A percentile compares a stretch with the other conserved stretches of the same genome.
Evolutionary conservation across 371 early-diverging fungal genomes (phyloP).

Genomic region (Batrachochytrium dendrobatidis): DNA sequence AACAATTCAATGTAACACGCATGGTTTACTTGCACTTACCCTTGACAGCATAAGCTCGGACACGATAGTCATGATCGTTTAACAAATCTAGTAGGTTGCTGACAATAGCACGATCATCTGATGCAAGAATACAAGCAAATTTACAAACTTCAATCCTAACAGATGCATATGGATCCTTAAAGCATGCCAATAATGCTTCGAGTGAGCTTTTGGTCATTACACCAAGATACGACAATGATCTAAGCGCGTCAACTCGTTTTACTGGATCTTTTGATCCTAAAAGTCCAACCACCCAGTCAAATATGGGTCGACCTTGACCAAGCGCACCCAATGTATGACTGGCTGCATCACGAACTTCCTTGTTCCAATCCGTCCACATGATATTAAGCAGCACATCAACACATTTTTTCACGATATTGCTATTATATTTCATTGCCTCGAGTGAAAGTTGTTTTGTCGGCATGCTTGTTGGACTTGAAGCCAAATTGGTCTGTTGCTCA

Average conservation of each 20-base stretch:
- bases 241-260: conserved; percentile 30
- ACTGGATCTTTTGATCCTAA: conserved; percentile 28
- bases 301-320: conserved; percentile 23
- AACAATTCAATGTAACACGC: not conserved
- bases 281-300: conserved; percentile 27
- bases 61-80: conserved; percentile 24
- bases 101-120: conserved; percentile 21
- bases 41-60: conserved; percentile 33
- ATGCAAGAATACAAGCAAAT: conserved; percentile 23
- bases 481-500: not conserved
- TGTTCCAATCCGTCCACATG: conserved; percentile 42
- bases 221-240: conserved; percentile 18
- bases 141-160: conserved; percentile 41
- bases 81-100: conserved; percentile 26
- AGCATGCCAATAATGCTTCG: conserved; percentile 16
- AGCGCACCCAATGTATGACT: conserved; percentile 18
- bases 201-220: conserved; percentile 19
- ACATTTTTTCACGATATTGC: conserved; percentile 5
- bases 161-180: conserved; percentile 28
- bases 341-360: conserved; percentile 29
- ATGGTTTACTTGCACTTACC: conserved; percentile 22
- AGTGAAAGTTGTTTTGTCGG: too few relatives aligned
- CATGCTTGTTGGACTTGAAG: not conserved
- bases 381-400: conserved; percentile 26
- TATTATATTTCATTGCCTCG: not conserved